These are phyloP conservation scores for Phyllosticta citriasiana DNA, from an alignment of 2,329 filamentous ascomycete species.

Conservation along the genomic window DNA sequence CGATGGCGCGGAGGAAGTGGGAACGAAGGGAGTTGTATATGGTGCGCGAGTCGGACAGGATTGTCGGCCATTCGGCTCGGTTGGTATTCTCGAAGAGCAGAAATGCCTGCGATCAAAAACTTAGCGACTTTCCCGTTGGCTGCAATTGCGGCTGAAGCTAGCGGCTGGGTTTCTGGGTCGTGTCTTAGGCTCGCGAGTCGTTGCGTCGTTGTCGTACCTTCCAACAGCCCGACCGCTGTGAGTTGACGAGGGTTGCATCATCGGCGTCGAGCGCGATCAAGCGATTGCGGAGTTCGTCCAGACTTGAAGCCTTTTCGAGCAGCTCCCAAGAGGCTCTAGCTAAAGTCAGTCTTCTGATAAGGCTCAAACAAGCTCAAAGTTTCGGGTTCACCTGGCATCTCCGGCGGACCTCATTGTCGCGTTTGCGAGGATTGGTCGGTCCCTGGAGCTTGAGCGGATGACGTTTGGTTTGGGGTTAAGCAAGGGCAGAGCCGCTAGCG, in stretches of 20 bases:
- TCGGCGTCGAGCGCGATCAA: slow-evolving; percentile 2
- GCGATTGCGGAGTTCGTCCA: slow-evolving; percentile 6
- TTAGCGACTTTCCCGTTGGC: not conserved
- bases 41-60: slow-evolving; percentile 57
- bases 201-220: slow-evolving; percentile 48
- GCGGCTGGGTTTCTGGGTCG: slow-evolving; percentile 1
- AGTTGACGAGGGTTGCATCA: slow-evolving; percentile 37
- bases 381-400: slow-evolving; percentile 10
- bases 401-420: slow-evolving; percentile 9
- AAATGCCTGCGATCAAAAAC: slow-evolving; percentile 51
- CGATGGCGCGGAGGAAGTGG: slow-evolving; percentile 71
- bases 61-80: slow-evolving; percentile 56
- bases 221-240: slow-evolving; percentile 83
- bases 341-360: not conserved
- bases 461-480: slow-evolving; percentile 2
- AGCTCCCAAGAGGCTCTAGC: slow-evolving; percentile 8
- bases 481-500: not conserved
- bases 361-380: not conserved
- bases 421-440: slow-evolving; percentile 2
- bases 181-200: not conserved
- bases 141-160: not conserved
- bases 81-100: slow-evolving; percentile 63
- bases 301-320: slow-evolving; percentile 5
- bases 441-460: slow-evolving; percentile 3
- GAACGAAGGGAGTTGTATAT: slow-evolving; percentile 64